These are phyloP conservation scores for Parastagonospora avenae DNA, from an alignment of 2,329 filamentous ascomycete species.

Conservation along the genomic window DNA sequence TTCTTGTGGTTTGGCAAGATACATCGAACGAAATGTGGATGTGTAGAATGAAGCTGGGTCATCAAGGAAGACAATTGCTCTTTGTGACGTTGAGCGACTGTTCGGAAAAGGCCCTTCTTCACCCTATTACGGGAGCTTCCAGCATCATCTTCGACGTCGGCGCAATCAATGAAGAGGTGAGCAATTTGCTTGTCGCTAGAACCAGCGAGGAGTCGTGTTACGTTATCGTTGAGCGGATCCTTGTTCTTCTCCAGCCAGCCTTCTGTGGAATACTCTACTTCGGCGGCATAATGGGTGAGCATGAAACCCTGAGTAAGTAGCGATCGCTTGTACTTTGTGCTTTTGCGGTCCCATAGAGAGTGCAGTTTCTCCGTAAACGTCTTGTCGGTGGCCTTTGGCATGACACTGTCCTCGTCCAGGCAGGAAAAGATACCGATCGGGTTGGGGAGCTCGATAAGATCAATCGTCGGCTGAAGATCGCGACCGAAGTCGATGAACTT, in stretches of 20 bases:
- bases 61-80: slow-evolving; percentile 97
- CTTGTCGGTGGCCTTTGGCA: slow-evolving; percentile 98
- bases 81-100: slow-evolving; percentile 95
- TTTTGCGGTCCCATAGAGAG: slow-evolving; percentile 94
- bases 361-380: slow-evolving; percentile 98
- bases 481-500: slow-evolving; percentile 99
- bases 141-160: slow-evolving; percentile 75
- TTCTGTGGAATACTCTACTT: slow-evolving; percentile 95
- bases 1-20: slow-evolving; percentile 99
- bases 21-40: slow-evolving; percentile 97
- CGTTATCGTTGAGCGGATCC: slow-evolving; percentile 95
- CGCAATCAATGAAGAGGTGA: slow-evolving; percentile 84
- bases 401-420: slow-evolving; percentile 95
- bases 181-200: slow-evolving; percentile 86
- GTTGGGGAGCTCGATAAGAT: slow-evolving; percentile 93
- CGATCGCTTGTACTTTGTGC: slow-evolving; percentile 87
- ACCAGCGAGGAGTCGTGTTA: slow-evolving; percentile 82
- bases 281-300: slow-evolving; percentile 94
- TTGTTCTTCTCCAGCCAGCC: slow-evolving; percentile 99
- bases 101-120: slow-evolving; percentile 96
- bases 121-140: slow-evolving; percentile 76
- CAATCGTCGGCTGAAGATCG: slow-evolving; percentile 95
- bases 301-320: slow-evolving; percentile 90
- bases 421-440: slow-evolving; percentile 99
- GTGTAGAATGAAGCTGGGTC: slow-evolving; percentile 90